A percentile compares a stretch with the other conserved stretches of the same genome.
These are phyloP conservation scores for Ochetophila trinervis DNA, from an alignment of 306 rosid genomes.

Conservation along the genomic window DNA sequence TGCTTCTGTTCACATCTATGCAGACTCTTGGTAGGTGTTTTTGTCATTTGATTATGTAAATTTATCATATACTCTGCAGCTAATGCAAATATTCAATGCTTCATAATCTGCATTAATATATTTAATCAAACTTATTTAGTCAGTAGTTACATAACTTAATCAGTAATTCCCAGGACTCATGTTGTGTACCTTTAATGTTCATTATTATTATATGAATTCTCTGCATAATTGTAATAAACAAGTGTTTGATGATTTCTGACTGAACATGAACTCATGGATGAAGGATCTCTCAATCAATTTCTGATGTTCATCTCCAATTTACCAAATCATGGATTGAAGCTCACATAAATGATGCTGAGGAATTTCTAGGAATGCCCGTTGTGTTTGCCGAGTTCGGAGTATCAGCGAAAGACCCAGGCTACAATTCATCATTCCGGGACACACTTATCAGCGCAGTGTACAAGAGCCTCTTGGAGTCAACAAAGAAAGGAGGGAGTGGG, in stretches of 20 bases:
- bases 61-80: too few species aligned
- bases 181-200: too few species aligned
- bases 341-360: constrained; percentile 91
- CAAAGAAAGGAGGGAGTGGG: constrained; percentile 84
- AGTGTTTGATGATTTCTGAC: constrained; percentile 3
- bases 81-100: not conserved
- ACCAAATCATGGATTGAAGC: constrained; percentile 90
- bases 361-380: constrained; percentile 78
- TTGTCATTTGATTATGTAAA: too few species aligned
- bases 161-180: too few species aligned
- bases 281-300: constrained; percentile 63
- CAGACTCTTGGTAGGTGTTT: constrained; percentile 78
- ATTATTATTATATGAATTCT: too few species aligned
- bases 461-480: constrained; percentile 47
- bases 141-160: too few species aligned
- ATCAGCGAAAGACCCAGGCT: constrained; percentile 75
- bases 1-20: constrained; percentile 87
- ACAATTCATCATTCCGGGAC: constrained; percentile 67
- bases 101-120: not conserved
- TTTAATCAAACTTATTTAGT: too few species aligned
- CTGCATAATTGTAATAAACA: too few species aligned
- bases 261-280: constrained; percentile 9
- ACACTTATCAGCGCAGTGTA: constrained; percentile 53
- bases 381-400: constrained; percentile 83
- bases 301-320: constrained; percentile 66